Conservation (phyloP, 345 rosid genomes). For the Capsella bursapastoris region DNA sequence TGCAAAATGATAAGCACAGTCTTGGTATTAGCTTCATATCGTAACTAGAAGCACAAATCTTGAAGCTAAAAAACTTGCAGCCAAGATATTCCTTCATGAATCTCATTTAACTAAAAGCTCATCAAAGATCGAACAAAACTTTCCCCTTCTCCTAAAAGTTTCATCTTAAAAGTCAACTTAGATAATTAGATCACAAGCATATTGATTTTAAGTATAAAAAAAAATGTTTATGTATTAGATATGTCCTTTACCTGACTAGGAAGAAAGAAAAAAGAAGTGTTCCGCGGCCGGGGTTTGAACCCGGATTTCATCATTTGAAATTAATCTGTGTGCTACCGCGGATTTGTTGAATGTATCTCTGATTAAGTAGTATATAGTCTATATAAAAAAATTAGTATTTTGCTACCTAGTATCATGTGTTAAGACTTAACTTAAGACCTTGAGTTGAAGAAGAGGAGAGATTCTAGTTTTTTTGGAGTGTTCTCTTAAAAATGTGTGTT, state of each 20-base stretch:
- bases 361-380: not conserved
- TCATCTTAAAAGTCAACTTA: not conserved
- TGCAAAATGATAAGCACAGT: slow-evolving; percentile 14
- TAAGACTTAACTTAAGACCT: not conserved
- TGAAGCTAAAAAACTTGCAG: slow-evolving; percentile 67
- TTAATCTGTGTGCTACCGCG: slow-evolving; percentile 3
- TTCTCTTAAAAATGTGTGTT: not conserved
- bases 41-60: too few relatives aligned
- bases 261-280: not conserved
- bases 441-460: not conserved
- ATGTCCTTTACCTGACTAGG: not conserved
- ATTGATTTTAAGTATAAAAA: not conserved
- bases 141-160: too few relatives aligned
- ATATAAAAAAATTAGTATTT: not conserved
- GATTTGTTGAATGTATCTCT: not conserved
- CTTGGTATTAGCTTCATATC: too few relatives aligned
- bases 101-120: slow-evolving; percentile 65
- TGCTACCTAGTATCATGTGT: not conserved
- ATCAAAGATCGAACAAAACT: not conserved
- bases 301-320: slow-evolving; percentile 6
- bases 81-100: slow-evolving; percentile 57
- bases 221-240: not conserved
- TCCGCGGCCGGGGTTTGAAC: not conserved
- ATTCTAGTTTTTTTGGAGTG: not conserved
- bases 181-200: not conserved